phyloP scores from a whole-genome alignment of 352 stramenopile genomes.

The Aphanomyces euteiches region DNA sequence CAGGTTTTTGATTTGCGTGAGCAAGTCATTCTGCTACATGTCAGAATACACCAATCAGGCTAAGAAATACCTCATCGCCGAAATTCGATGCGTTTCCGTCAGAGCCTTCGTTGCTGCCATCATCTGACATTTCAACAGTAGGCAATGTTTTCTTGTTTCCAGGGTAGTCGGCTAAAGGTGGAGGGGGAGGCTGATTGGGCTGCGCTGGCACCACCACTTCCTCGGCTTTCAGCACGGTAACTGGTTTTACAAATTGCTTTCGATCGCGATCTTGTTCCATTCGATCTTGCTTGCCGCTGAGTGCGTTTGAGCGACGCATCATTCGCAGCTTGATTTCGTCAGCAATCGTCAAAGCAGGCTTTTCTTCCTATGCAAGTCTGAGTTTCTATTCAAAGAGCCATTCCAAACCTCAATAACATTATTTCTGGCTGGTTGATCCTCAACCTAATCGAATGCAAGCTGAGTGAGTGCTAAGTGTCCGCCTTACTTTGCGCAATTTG shows the following conservation, averaged over 20 bases:
- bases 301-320: conserved; percentile 63
- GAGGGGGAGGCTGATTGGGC: conserved; percentile 41
- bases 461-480: background rate
- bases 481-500: conserved; percentile 14
- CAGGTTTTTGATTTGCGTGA: conserved; percentile 76
- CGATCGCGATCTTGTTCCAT: conserved; percentile 76
- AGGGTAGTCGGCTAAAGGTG: conserved; percentile 39
- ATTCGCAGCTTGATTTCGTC: conserved; percentile 83
- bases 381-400: background rate
- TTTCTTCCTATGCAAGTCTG: background rate
- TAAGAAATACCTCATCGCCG: conserved; percentile 51
- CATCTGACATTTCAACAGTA: conserved; percentile 78
- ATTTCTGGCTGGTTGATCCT: background rate
- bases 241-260: conserved; percentile 61
- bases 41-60: conserved; percentile 12
- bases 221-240: conserved; percentile 72
- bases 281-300: conserved; percentile 80
- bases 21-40: conserved; percentile 52
- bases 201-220: conserved; percentile 56
- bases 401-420: background rate
- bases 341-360: conserved; percentile 24
- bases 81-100: conserved; percentile 56
- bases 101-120: conserved; percentile 57
- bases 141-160: conserved; percentile 49
- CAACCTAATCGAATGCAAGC: background rate